These are phyloP conservation scores for Hypoxylon sp. DNA, from an alignment of 2,329 filamentous ascomycete genomes.

Conservation along the genomic window DNA sequence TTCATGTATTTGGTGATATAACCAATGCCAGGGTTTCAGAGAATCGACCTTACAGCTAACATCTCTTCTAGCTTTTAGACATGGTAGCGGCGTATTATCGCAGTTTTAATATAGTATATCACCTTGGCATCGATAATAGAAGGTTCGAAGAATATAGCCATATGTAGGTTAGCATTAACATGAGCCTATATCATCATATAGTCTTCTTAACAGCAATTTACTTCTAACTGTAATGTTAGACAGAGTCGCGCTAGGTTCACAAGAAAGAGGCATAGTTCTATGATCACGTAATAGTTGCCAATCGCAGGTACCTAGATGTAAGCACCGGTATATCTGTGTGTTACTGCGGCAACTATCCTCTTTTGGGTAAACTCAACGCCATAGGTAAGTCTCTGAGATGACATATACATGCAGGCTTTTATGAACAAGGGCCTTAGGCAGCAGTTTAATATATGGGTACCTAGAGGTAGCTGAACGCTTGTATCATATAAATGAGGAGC, in stretches of 20 bases:
- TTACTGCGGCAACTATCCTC: neutral
- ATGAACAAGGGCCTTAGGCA: neutral
- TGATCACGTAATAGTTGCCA: too few relatives aligned
- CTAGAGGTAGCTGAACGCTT: neutral
- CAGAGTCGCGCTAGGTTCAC: too few relatives aligned
- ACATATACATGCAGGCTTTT: neutral
- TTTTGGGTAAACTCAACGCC: neutral
- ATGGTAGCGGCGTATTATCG: neutral
- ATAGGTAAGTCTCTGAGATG: neutral
- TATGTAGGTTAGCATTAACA: neutral
- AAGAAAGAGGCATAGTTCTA: too few relatives aligned
- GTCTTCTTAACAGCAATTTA: neutral
- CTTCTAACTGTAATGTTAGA: neutral
- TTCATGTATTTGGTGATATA: neutral
- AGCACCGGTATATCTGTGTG: neutral
- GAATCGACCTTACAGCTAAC: neutral
- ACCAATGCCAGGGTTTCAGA: neutral
- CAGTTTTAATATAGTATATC: neutral
- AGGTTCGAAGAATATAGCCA: neutral
- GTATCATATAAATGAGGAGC: neutral
- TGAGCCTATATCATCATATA: too few relatives aligned
- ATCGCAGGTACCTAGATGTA: neutral
- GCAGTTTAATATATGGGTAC: neutral
- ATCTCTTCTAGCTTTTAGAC: neutral
- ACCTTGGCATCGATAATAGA: neutral